Percentiles rank a stretch among this genome's conserved stretches.
Conservation (phyloP, 2,329 filamentous ascomycete genomes). For the Magnaporthales sp. region DNA sequence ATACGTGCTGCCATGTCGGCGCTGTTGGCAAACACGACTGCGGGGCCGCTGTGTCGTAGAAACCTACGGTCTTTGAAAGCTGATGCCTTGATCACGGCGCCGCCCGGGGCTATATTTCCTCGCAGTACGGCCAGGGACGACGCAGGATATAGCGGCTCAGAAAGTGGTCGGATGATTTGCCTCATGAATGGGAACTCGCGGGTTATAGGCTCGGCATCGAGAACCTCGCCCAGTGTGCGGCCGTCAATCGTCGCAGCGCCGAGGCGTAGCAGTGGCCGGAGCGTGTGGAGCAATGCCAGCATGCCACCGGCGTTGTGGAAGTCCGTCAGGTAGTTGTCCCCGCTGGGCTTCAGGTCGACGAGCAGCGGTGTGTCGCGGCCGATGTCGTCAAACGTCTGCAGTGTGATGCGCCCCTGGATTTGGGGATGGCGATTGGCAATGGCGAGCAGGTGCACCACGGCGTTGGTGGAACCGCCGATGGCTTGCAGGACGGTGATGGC, state of each 20-base stretch:
- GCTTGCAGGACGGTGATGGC: slow-evolving; percentile 82
- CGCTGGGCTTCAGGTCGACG: slow-evolving; percentile 78
- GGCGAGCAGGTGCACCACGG: slow-evolving; percentile 76
- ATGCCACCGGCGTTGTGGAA: slow-evolving; percentile 85
- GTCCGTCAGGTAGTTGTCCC: slow-evolving; percentile 83
- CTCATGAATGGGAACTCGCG: slow-evolving; percentile 30
- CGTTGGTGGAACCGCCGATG: slow-evolving; percentile 74
- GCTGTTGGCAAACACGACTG: slow-evolving; percentile 63
- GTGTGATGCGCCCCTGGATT: slow-evolving; percentile 53
- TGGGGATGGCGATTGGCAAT: slow-evolving; percentile 67
- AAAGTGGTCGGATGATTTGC: slow-evolving; percentile 56
- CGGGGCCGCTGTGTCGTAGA: slow-evolving; percentile 34
- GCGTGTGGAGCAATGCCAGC: slow-evolving; percentile 67
- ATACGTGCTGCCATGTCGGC: slow-evolving; percentile 64
- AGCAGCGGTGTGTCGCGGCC: slow-evolving; percentile 72
- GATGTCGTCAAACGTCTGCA: slow-evolving; percentile 73
- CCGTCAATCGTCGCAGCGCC: slow-evolving; percentile 76
- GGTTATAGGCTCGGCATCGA: slow-evolving; percentile 55
- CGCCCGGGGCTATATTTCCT: slow-evolving; percentile 76
- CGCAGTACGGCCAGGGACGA: slow-evolving; percentile 76
- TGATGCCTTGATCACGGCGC: slow-evolving; percentile 85
- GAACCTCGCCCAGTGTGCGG: slow-evolving; percentile 70
- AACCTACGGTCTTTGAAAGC: slow-evolving; percentile 65
- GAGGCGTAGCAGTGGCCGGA: slow-evolving; percentile 70
- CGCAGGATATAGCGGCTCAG: slow-evolving; percentile 56